Evolutionary conservation across 352 stramenopile species (phyloP).

Genomic region (Phytopythium sindhum): DNA sequence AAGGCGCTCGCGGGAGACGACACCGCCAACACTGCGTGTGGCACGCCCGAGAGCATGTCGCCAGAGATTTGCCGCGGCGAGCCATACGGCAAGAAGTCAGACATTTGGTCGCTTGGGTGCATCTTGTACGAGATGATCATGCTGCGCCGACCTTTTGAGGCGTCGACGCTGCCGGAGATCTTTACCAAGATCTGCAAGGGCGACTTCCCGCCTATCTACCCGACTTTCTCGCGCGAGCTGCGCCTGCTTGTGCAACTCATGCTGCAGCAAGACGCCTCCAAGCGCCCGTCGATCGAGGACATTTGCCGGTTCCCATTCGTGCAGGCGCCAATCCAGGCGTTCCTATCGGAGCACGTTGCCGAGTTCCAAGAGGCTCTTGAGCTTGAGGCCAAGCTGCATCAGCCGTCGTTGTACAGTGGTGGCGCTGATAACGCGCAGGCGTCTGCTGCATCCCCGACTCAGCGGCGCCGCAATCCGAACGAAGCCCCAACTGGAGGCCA

Average conservation of each 20-base stretch:
- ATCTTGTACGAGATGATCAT: slow-evolving; percentile 91
- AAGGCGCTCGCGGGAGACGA: slow-evolving; percentile 80
- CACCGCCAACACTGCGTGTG: slow-evolving; percentile 77
- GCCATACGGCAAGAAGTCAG: slow-evolving; percentile 87
- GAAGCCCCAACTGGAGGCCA: slow-evolving; percentile 14
- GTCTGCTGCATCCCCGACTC: slow-evolving; percentile 35
- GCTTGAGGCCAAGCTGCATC: slow-evolving; percentile 84
- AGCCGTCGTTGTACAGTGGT: slow-evolving; percentile 65
- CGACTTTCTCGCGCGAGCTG: slow-evolving; percentile 77
- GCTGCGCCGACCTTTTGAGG: slow-evolving; percentile 82
- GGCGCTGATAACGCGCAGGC: slow-evolving; percentile 25
- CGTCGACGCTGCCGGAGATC: slow-evolving; percentile 75
- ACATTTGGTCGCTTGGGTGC: slow-evolving; percentile 89
- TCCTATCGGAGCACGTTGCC: slow-evolving; percentile 79
- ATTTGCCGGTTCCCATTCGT: slow-evolving; percentile 88
- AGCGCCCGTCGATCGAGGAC: slow-evolving; percentile 86
- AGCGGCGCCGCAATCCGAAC: slow-evolving; percentile 46
- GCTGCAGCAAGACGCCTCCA: slow-evolving; percentile 82
- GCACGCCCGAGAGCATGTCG: slow-evolving; percentile 87
- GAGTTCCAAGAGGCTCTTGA: slow-evolving; percentile 86
- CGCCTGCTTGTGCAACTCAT: slow-evolving; percentile 85
- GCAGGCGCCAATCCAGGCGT: slow-evolving; percentile 78
- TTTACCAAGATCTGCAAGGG: slow-evolving; percentile 89
- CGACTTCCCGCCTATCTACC: slow-evolving; percentile 75
- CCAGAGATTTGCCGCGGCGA: slow-evolving; percentile 86